Conservation (phyloP, 2,329 filamentous ascomycete genomes). For the Stemphylium vesicarium region DNA sequence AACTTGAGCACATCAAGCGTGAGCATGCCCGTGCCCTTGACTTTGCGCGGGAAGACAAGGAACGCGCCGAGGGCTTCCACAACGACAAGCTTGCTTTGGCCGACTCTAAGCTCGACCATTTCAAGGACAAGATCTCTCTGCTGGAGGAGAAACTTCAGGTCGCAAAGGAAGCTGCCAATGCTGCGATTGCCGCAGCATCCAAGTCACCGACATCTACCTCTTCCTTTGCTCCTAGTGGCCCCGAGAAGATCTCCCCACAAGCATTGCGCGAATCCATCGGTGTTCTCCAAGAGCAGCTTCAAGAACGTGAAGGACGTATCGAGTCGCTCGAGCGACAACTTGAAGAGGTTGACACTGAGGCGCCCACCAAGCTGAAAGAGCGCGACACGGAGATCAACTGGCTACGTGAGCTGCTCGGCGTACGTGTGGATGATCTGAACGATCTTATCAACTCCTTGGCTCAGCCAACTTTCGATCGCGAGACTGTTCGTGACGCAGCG, state of each 20-base stretch:
- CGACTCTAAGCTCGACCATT: slow-evolving; percentile 81
- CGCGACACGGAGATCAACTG: slow-evolving; percentile 93
- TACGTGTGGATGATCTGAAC: slow-evolving; percentile 87
- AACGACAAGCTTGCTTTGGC: slow-evolving; percentile 82
- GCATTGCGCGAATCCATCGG: slow-evolving; percentile 95
- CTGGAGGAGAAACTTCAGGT: slow-evolving; percentile 92
- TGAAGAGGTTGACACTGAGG: slow-evolving; percentile 74
- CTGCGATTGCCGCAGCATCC: slow-evolving; percentile 74
- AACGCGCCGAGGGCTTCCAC: slow-evolving; percentile 78
- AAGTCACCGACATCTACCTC: slow-evolving; percentile 55
- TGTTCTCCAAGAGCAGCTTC: slow-evolving; percentile 94
- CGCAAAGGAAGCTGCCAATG: slow-evolving; percentile 83
- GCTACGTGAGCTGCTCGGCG: slow-evolving; percentile 90
- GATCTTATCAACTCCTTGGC: slow-evolving; percentile 86
- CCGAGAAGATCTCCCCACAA: slow-evolving; percentile 91
- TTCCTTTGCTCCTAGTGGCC: slow-evolving; percentile 52
- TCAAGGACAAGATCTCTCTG: slow-evolving; percentile 83
- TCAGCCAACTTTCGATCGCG: slow-evolving; percentile 75
- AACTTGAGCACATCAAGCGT: slow-evolving; percentile 52
- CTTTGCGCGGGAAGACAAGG: slow-evolving; percentile 79
- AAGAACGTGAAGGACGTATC: slow-evolving; percentile 88
- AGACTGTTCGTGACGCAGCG: slow-evolving; percentile 83
- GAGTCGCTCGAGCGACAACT: slow-evolving; percentile 82
- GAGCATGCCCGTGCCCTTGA: slow-evolving; percentile 70
- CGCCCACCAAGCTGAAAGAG: slow-evolving; percentile 82